These are phyloP conservation scores for Margaritispora aquatica DNA, from an alignment of 495 filamentous ascomycete species.

Conservation along the genomic window DNA sequence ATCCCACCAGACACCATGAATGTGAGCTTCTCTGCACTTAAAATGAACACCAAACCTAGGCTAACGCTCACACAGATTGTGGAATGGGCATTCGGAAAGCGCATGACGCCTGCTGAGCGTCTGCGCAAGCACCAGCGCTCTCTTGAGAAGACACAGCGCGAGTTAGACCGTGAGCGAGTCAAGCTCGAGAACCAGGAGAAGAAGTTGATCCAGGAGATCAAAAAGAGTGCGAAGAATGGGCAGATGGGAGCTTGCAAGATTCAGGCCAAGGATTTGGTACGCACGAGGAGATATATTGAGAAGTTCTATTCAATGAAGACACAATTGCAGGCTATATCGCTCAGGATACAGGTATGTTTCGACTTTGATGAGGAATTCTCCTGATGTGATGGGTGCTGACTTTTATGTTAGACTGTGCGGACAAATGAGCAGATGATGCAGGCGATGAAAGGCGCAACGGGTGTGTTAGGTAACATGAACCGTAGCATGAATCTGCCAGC, in stretches of 20 bases:
- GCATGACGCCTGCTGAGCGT: conserved; percentile 94
- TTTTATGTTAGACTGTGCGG: conserved; percentile 64
- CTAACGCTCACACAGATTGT: conserved; percentile 55
- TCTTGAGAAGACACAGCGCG: conserved; percentile 92
- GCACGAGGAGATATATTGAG: conserved; percentile 91
- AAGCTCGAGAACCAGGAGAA: conserved; percentile 99
- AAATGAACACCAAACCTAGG: neutral
- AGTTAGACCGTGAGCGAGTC: conserved; percentile 85
- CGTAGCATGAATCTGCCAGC: conserved; percentile 93
- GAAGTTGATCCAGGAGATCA: conserved; percentile 90
- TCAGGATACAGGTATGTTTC: conserved; percentile 77
- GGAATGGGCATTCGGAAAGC: conserved; percentile 98
- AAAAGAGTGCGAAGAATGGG: conserved; percentile 94
- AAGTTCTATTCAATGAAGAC: conserved; percentile 98
- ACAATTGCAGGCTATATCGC: conserved; percentile 89
- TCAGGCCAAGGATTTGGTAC: conserved; percentile 92
- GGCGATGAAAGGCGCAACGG: conserved; percentile 96
- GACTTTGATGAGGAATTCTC: neutral
- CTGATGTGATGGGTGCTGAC: neutral
- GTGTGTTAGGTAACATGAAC: conserved; percentile 92
- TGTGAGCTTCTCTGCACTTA: conserved; percentile 32
- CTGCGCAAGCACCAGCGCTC: conserved; percentile 95
- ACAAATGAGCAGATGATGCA: conserved; percentile 99
- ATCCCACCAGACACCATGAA: conserved; percentile 42
- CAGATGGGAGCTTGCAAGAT: conserved; percentile 96